A percentile compares a stretch with the other conserved stretches of the same genome.
Conservation (phyloP, 345 rosid species). For the Eucalyptus polyanthemos region DNA sequence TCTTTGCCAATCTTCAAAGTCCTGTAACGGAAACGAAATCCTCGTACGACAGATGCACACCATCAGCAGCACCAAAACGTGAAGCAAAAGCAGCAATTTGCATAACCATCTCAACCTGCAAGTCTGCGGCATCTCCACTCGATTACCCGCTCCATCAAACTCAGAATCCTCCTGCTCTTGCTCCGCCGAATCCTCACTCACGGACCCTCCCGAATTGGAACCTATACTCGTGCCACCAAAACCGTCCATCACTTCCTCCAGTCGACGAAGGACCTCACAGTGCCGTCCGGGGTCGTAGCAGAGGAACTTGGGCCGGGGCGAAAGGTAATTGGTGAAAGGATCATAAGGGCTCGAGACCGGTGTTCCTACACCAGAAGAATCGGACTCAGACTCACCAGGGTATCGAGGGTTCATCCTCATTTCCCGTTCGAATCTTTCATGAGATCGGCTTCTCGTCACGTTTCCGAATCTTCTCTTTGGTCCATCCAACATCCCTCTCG, state of each 20-base stretch:
- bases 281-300: slow-evolving; percentile 21
- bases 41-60: slow-evolving; percentile 15
- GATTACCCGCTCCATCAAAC: not conserved
- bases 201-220: not conserved
- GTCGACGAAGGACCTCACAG: slow-evolving; percentile 1
- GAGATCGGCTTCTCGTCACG: not conserved
- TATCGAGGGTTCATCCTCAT: not conserved
- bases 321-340: slow-evolving; percentile 7
- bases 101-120: slow-evolving; percentile 8
- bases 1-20: not conserved
- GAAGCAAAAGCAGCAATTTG: not conserved
- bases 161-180: not conserved
- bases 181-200: not conserved
- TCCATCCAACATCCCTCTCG: not conserved
- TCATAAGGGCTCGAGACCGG: slow-evolving; percentile 1
- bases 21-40: not conserved
- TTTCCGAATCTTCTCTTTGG: not conserved
- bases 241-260: not conserved
- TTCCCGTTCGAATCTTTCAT: not conserved
- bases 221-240: not conserved
- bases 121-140: slow-evolving; percentile 2
- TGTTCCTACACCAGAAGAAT: not conserved
- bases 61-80: slow-evolving; percentile 10
- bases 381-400: not conserved
- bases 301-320: slow-evolving; percentile 33